Percentiles rank a stretch among this genome's conserved stretches.
Evolutionary conservation across 257 asterid genomes (phyloP).

Genomic region (Scutellaria baicalensis): DNA sequence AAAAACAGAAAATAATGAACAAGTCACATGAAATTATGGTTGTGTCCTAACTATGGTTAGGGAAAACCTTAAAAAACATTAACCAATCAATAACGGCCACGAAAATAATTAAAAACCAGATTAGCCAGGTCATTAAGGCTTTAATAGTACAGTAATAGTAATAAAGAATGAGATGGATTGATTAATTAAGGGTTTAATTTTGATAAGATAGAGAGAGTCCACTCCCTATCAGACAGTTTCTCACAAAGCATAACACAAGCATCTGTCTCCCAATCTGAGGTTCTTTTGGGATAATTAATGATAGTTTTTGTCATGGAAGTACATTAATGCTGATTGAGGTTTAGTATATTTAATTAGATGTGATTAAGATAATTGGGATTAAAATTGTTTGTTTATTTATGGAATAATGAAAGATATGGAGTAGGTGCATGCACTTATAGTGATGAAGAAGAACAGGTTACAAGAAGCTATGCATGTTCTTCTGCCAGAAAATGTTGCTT

Average conservation of each 20-base stretch:
- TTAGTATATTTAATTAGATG: conserved; percentile 1
- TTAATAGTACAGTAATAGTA: neutral
- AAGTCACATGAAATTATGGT: conserved; percentile 22
- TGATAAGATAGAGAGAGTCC: conserved; percentile 12
- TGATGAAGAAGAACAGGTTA: conserved; percentile 22
- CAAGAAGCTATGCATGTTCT: conserved; percentile 50
- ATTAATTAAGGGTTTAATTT: neutral
- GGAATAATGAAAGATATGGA: conserved; percentile 17
- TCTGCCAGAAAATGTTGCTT: conserved; percentile 45
- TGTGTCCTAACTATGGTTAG: conserved; percentile 18
- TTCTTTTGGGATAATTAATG: conserved; percentile 10
- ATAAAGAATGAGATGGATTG: neutral
- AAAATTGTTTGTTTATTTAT: neutral
- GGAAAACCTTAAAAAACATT: neutral
- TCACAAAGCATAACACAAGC: conserved; percentile 17
- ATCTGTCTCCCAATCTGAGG: conserved; percentile 22
- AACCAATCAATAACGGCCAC: conserved; percentile 22
- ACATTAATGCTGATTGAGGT: neutral
- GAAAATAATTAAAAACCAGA: conserved; percentile 5
- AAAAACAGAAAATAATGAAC: neutral
- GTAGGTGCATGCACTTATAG: conserved; percentile 40
- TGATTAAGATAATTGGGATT: neutral
- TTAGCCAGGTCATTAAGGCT: conserved; percentile 8
- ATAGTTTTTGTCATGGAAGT: conserved; percentile 15
- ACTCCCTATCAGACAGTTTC: conserved; percentile 16